Base-by-base conservation (phyloP, 2,329 filamentous ascomycete species). In the Phyllosticta capitalensis region DNA sequence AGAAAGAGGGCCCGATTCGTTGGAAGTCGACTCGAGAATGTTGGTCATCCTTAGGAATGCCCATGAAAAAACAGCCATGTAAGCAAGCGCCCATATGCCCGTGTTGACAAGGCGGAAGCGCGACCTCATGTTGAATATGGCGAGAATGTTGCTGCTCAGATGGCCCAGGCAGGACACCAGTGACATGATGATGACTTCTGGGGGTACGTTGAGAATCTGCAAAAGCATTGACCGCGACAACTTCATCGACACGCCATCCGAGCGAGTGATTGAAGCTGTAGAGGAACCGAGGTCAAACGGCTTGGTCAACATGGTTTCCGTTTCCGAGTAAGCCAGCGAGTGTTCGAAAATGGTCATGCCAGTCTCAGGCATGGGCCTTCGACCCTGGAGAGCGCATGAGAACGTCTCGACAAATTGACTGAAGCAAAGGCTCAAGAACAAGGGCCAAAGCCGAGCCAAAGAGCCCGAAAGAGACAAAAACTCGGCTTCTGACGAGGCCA, bases 261-360 rank as follows among this genome's bases (percentile, higher is more conserved):
- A 76, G 1, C 78, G 67, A 51, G 70, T 68, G 5, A 71, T 64
- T n/a, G 68, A 65, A 51, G 67, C 69, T 9, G 58, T 60, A 20
- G 58, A 59, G 9, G 20, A 45, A 0, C 86, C 84, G 72, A 91
- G 83, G 12, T 87, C 87, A 14, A 96, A 81, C 55, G 91, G 88
- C 64, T 86, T 89, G 66, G 86, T 86, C 52, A 96, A 86, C 64
- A 92, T 88, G 28, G 89, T 87, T 71, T 99, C 94, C 9, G 92
- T 92, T 73, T 99, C 94, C 10, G 92, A 90, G 75, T 97, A 99
- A 2, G 92, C 92, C 9, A 99, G 79, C 0, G 92, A 96, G 69
- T 96, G 92, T 71, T 99, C 94, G 67, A 97, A 96, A 1, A 96
- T 82, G 0, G 92, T 96, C 89, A 97, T 96, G 19, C 91, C 92